Base-by-base conservation (phyloP, 2,329 filamentous ascomycete species). In the Neofusicoccum sp. region DNA sequence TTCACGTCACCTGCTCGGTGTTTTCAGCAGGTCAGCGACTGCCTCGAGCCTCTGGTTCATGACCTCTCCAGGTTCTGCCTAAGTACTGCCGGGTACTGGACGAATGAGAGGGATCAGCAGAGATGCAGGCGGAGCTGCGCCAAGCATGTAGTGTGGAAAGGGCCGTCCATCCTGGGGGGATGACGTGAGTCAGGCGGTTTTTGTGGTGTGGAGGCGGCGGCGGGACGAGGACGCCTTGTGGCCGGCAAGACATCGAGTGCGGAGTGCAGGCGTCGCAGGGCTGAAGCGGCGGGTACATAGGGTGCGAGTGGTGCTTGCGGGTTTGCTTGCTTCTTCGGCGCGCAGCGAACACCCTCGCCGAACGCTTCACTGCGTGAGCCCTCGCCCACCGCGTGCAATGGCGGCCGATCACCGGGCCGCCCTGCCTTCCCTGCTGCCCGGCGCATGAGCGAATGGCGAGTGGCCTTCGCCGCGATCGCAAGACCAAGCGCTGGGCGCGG, bases 21-120 rank as follows among this genome's bases (percentile, higher is more conserved):
- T 56, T 56, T 36, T 56, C 26, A n/a, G 38, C 51, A 38, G 51
- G 51, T 56, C 51, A 56, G 36, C n/a, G 51, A 33, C 51, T 44
- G n/a, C 20, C n/a, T 31, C 34, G n/a, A 56, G 14, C 26, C 12
- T 28, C 20, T 20, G 20, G 20, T 34, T 43, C 28, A 14, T 6
- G 24, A 14, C n/a, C 5, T 12, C 12, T 7, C 48, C 33, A 8
- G 20, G 5, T 31, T 41, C 38, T 43, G 12, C 28, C 38, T 33
- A 12, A 43, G 51, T 56, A 26, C 28, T 20, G 26, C 40, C 51
- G n/a, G 16, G 51, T 56, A 56, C 26, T 14, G 51, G n/a, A 33
- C 51, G 36, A 56, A 56, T 56, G 28, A 41, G 16, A 54, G 16
- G 38, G 24, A 56, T 56, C 36, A 43, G 20, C 38, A 33, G 6